Conservation (phyloP, 2,329 filamentous ascomycete species). For the Ascochyta pisi region DNA sequence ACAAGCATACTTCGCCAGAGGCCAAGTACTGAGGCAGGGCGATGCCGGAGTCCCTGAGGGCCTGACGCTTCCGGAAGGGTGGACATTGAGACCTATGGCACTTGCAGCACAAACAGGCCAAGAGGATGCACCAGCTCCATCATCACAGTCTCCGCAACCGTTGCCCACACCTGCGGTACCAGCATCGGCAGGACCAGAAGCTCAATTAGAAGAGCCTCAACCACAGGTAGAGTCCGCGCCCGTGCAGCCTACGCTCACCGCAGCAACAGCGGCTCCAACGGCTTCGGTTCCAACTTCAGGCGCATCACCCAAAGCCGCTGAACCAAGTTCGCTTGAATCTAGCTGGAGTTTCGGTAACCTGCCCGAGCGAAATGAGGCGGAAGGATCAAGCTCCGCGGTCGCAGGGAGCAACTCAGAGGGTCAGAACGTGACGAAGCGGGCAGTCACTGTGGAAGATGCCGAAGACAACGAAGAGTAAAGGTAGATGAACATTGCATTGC, state of each 20-base stretch:
- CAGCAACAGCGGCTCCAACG: conserved; percentile 7
- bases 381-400: conserved; percentile 40
- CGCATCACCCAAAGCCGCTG: conserved; percentile 33
- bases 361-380: conserved; percentile 32
- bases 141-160: conserved; percentile 16
- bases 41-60: conserved; percentile 46
- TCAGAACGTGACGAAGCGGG: conserved; percentile 31
- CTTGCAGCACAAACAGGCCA: conserved; percentile 28
- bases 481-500: conserved; percentile 30
- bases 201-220: background rate
- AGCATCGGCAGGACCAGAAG: background rate
- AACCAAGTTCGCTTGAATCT: conserved; percentile 42
- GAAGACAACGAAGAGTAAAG: conserved; percentile 37
- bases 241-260: conserved; percentile 3
- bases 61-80: conserved; percentile 47
- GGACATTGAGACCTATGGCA: conserved; percentile 46
- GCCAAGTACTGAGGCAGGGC: conserved; percentile 42
- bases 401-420: conserved; percentile 33
- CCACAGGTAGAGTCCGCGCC: background rate
- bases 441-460: conserved; percentile 43
- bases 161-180: background rate
- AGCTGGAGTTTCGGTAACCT: conserved; percentile 48
- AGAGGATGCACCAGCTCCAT: conserved; percentile 11
- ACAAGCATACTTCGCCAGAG: conserved; percentile 44
- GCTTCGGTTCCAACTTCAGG: conserved; percentile 12